Conservation (phyloP, 2,329 filamentous ascomycete genomes). For the Ustulina deusta region DNA sequence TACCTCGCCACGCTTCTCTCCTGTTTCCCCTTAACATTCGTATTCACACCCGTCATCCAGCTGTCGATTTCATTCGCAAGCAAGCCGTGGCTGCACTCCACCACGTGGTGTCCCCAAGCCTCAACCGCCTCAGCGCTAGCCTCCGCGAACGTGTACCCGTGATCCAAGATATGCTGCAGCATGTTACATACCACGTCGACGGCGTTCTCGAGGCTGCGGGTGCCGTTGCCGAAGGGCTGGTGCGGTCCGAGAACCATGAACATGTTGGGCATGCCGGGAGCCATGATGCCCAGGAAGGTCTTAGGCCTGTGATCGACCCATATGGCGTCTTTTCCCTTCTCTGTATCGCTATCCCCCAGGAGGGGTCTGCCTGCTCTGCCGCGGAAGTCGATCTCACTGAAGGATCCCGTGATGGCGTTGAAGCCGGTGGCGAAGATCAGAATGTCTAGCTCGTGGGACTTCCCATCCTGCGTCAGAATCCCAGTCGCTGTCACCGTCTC, state of each 20-base stretch:
- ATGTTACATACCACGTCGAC: not conserved
- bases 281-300: constrained; percentile 39
- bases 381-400: constrained; percentile 55
- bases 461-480: constrained; percentile 44
- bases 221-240: constrained; percentile 1
- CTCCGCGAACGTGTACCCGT: not conserved
- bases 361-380: not conserved
- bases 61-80: not conserved
- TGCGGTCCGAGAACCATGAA: constrained; percentile 41
- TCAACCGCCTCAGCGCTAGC: not conserved
- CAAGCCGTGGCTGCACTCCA: not conserved
- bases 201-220: constrained; percentile 7
- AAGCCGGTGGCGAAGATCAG: constrained; percentile 59
- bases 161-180: not conserved
- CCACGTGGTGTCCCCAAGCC: not conserved
- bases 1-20: not conserved
- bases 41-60: constrained; percentile 1
- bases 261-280: constrained; percentile 36
- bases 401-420: constrained; percentile 56
- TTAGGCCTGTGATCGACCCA: constrained; percentile 10
- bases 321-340: constrained; percentile 17
- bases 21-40: constrained; percentile 2
- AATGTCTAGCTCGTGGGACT: constrained; percentile 49
- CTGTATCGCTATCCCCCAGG: constrained; percentile 8
- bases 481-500: constrained; percentile 44